A percentile compares a stretch with the other conserved stretches of the same genome.
Evolutionary conservation across 257 asterid species (phyloP).

Genomic region (Solanum piurae): DNA sequence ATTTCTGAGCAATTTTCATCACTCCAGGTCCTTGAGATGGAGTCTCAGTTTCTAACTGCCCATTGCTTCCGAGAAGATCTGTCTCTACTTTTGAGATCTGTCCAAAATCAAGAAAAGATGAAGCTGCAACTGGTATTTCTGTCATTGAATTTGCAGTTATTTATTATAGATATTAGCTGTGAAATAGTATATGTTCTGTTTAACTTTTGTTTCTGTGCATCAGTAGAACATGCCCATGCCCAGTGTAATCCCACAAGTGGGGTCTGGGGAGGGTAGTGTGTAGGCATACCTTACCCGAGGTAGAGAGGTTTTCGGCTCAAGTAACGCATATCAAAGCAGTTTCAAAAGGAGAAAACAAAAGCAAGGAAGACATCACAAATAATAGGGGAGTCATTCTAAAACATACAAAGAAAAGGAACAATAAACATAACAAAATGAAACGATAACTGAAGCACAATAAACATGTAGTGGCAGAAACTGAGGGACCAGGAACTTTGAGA

Average conservation of each 20-base stretch:
- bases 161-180: not conserved
- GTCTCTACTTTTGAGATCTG: conserved; percentile 61
- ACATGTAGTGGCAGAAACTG: not conserved
- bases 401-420: not conserved
- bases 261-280: not conserved
- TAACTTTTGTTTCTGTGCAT: not conserved
- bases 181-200: not conserved
- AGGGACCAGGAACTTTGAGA: not conserved
- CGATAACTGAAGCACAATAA: not conserved
- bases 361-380: not conserved
- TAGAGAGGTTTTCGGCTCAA: not conserved
- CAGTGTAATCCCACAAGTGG: not conserved
- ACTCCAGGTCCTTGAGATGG: conserved; percentile 72
- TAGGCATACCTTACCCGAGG: not conserved
- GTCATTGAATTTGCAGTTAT: not conserved
- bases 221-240: not conserved
- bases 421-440: not conserved
- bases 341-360: not conserved
- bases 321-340: not conserved
- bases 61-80: conserved; percentile 74
- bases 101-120: conserved; percentile 83
- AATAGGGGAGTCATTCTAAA: not conserved
- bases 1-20: not conserved
- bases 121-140: conserved; percentile 69
- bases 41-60: conserved; percentile 54